Base-by-base conservation (phyloP, 805 yeast species). In the Allodekkera sacchari region DNA sequence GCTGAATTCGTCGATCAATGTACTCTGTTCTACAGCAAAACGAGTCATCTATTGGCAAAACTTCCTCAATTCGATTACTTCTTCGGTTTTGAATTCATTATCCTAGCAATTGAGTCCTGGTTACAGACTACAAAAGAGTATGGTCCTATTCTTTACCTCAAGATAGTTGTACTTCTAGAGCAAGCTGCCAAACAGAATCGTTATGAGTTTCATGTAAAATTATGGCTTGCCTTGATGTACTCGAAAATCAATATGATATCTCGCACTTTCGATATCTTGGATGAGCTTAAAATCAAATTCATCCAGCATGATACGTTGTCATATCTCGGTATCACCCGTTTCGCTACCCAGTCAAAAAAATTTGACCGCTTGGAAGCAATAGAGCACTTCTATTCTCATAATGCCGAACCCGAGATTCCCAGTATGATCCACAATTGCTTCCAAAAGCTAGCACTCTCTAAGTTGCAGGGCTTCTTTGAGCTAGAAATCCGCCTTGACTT, bases 291-390 rank as follows among this genome's bases (percentile, higher is more conserved):
- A 22, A 70, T 85, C 43, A 83, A 81, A 47, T 76, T 78, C 57
- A 55, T 87, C 7, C 97, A 89, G 54, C 62, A 67, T 31, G 96
- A 88, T 46, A 70, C 83, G 0, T 52, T 82, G 28, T 69, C 77
- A 9, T 70, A 74, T 39, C 64, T 68, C 39, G 44, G 77, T 7
- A 54, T 64, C 7, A 61, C 74, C 0, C 63, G 83, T 30, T 42
- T 64, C 17, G 60, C 76, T 1, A 48, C 73, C 0, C 39, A 64
- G 1, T 55, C 62, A 11, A 45, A 52, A 2, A 57, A 60, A 15
- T 44, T 58, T 11, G 52, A 36, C 6, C 33, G 43, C 17, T 43
- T 74, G 7, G 48, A 61, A n/a, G 49, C 53, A 4, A 59, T 66
- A 5, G 59, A 58, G 27, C 50, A 61, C 2, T 64, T 82, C 33